Percentiles rank a stretch among this genome's conserved stretches.
Evolutionary conservation across 768 basidiomycete species (phyloP).

Genomic region (Coprinellus aureogranulatus): DNA sequence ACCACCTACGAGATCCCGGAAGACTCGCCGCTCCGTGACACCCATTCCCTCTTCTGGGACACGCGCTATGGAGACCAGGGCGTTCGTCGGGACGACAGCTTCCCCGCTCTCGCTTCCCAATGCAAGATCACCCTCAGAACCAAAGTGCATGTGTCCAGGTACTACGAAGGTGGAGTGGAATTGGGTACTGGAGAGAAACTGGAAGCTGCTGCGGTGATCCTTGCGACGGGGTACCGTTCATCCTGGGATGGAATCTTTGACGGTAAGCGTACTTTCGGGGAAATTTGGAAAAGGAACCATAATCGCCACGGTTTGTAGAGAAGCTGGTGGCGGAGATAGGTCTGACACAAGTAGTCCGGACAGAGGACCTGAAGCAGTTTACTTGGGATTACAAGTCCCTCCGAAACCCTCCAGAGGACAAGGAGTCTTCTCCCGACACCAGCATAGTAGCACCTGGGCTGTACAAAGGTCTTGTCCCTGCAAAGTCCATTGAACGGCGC

Average conservation of each 20-base stretch:
- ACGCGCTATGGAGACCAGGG: constrained; percentile 53
- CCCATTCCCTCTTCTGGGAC: constrained; percentile 37
- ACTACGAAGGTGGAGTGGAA: constrained; percentile 34
- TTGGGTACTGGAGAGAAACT: constrained; percentile 44
- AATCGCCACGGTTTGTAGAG: constrained; percentile 18
- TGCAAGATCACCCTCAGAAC: constrained; percentile 50
- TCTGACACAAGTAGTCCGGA: constrained; percentile 37
- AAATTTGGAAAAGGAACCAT: no score
- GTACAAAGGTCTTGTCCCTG: constrained; percentile 62
- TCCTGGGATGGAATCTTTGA: constrained; percentile 51
- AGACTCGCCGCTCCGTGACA: constrained; percentile 49
- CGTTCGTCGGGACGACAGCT: constrained; percentile 41
- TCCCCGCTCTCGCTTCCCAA: constrained; percentile 45
- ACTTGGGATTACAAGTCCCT: constrained; percentile 41
- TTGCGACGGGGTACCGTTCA: constrained; percentile 59
- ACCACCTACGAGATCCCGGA: constrained; percentile 33
- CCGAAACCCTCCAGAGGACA: constrained; percentile 34
- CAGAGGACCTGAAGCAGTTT: constrained; percentile 6
- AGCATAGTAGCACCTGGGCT: constrained; percentile 38
- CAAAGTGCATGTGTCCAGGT: constrained; percentile 41
- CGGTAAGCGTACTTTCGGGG: constrained; percentile 7
- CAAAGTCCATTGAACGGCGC: constrained; percentile 49
- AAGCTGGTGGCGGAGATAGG: constrained; percentile 51
- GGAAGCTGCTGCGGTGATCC: constrained; percentile 45
- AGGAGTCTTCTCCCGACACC: constrained; percentile 28